Base-by-base conservation (phyloP, 352 stramenopile species). In the Aphanomyces stellatus region DNA sequence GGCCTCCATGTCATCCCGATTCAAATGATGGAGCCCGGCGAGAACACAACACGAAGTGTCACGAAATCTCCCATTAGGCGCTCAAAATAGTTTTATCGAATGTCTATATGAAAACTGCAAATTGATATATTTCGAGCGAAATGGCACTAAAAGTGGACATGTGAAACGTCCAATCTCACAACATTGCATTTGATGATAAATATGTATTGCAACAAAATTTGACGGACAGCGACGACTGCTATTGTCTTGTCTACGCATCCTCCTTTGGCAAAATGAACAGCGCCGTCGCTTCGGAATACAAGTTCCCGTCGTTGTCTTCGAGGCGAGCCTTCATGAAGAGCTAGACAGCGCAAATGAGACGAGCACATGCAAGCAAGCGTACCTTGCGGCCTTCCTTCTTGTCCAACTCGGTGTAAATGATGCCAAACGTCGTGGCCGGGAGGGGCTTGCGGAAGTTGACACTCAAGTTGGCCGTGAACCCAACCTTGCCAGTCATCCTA, bases 391-490 rank as follows among this genome's bases (percentile, higher is more conserved):
- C 60, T 34, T 67, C 60, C 13, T 30, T 17, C 11, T 31, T 22
- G 24, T 67, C 60, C 11, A 67, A 46, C 13, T 67, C 60, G 3
- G 60, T 67, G 46, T 48, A 67, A 13, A 67, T 37, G 31, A 67
- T 60, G 4, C 46, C 60, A 28, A 49, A 57, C 10, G 42, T 67
- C 4, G 51, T 22, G 7, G 60, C 48, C 24, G 60, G 60, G 13
- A 67, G 60, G 11, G 60, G 60, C 22, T 67, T 67, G 31, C 60
- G 60, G 24, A 59, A 67, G 42, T 67, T 67, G 41, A 67, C 60
- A 22, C 34, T 67, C 60, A 67, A 37, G 24, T 67, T 57, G 5
- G 60, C 60, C 19, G 60, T 67, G 41, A 67, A 67, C 3, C 60
- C 60, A 42, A 67, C n/a, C 10, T 67, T 43, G 15, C 60, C 60